Evolutionary conservation across 164 flowering plant species (phyloP), one percentile per base, ranked within the genome.

Genomic region (Sedum album): DNA sequence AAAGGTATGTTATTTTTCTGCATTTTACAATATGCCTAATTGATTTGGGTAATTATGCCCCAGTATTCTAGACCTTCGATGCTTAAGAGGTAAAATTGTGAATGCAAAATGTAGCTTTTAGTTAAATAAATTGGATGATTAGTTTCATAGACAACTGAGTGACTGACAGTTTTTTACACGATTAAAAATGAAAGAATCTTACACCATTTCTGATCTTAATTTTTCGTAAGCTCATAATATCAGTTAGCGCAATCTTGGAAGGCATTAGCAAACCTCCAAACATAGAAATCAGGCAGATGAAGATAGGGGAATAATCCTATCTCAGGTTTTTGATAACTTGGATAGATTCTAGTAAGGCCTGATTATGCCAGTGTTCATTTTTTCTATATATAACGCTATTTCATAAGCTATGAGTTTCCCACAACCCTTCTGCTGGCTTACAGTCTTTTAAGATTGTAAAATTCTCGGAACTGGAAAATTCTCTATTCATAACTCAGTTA

Each of bases 1-100:
- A 74, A 87, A 82, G 78, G 79, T 66, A 48, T 75, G 83, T 84
- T 85, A 82, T 88, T 48, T 17, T 20, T 13, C 53, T 20, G 6
- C 53, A 51, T 44, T 13, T 17, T 44, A 11, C 48, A 11, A 11
- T 13, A 44, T 39, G 42, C 42, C 48, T 44, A 14, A 44, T 9
- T 9, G 17, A 1, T 14, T 44, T 11, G 48, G 5, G 15, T 44
- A 15, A 3, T 44, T 15, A 44, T 44, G 11, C 13, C 42, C 13
- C 42, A 44, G 2, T 5, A 18, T n/a, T 44, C 17, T 1, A 17
- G 48, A 44, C 48, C n/a, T n/a, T n/a, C n/a, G n/a, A n/a, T n/a
- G n/a, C n/a, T n/a, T n/a, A n/a, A n/a, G n/a, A n/a, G n/a, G n/a
- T n/a, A n/a, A n/a, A 14, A 44, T 2, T 44, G 48, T 5, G 11